phyloP scores from a whole-genome alignment of 2,329 filamentous ascomycete species.

The Orbilia blumenaviensis region DNA sequence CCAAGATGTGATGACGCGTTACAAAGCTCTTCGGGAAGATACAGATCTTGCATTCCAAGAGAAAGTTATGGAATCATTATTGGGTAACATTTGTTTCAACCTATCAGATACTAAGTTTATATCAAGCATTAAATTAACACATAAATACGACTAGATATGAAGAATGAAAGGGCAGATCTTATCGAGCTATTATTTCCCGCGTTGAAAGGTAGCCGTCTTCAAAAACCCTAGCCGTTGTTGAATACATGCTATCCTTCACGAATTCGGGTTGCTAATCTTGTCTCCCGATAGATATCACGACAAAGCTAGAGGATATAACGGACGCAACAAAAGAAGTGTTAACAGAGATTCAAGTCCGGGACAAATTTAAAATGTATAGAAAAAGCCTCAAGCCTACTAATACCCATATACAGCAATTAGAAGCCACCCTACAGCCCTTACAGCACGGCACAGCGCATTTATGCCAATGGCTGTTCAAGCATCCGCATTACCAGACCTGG shows the following conservation, averaged over 20 bases:
- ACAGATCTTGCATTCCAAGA: constrained; percentile 27
- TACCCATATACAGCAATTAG: constrained; percentile 3
- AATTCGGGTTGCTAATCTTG: neutral
- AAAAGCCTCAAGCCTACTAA: constrained; percentile 11
- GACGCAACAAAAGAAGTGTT: neutral
- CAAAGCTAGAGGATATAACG: constrained; percentile 9
- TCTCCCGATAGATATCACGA: neutral
- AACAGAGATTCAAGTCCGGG: constrained; percentile 20
- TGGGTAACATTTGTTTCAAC: neutral
- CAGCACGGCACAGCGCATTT: constrained; percentile 7
- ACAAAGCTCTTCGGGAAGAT: neutral
- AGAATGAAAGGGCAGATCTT: neutral
- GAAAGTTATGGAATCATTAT: constrained; percentile 18
- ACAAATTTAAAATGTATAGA: neutral
- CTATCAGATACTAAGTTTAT: neutral
- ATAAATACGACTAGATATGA: neutral
- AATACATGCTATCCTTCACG: no score
- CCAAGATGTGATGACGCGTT: constrained; percentile 17
- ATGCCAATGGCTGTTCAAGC: constrained; percentile 29
- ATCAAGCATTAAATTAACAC: neutral
- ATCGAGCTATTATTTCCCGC: neutral
- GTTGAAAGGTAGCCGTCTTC: neutral
- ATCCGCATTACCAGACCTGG: constrained; percentile 26
- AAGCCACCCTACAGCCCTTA: constrained; percentile 1
- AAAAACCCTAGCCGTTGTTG: neutral